phyloP scores from a whole-genome alignment of 2,329 filamentous ascomycete genomes.

The Talaromyces pinophilus region DNA sequence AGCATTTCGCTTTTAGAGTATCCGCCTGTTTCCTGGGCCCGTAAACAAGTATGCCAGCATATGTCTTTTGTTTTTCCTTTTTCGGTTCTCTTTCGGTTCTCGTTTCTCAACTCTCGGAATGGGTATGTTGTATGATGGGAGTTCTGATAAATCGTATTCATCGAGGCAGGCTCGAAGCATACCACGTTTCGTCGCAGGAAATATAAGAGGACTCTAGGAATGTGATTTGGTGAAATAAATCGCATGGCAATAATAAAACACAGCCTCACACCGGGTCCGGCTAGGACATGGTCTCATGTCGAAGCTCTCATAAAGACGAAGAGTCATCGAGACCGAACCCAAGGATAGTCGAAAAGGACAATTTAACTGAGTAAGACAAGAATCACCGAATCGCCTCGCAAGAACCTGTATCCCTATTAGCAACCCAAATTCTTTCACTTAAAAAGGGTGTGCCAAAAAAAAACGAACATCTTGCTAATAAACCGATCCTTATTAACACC shows the following conservation, averaged over 20 bases:
- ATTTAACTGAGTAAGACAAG: conserved; percentile 76
- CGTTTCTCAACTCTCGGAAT: background rate
- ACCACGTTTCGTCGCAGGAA: background rate
- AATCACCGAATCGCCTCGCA: conserved; percentile 85
- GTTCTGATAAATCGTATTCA: background rate
- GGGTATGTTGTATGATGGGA: background rate
- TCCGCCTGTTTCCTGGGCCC: conserved; percentile 7
- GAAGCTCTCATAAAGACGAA: background rate
- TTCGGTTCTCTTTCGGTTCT: background rate
- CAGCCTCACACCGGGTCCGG: too few species aligned
- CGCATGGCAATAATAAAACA: too few species aligned
- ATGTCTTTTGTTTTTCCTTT: background rate
- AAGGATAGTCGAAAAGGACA: conserved; percentile 12
- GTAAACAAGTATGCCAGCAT: conserved; percentile 3
- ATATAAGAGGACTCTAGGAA: background rate
- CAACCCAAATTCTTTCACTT: background rate
- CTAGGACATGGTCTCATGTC: too few species aligned
- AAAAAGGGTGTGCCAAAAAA: conserved; percentile 6
- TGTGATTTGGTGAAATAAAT: too few species aligned
- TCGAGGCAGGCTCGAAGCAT: background rate
- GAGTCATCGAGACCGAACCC: conserved; percentile 8
- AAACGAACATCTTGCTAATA: conserved; percentile 88
- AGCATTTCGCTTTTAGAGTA: conserved; percentile 15
- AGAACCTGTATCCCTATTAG: conserved; percentile 60
- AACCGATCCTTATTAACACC: conserved; percentile 98